These are phyloP conservation scores for Kluyveromyces sp. DNA, from an alignment of 1,139 yeast genomes.

Conservation along the genomic window DNA sequence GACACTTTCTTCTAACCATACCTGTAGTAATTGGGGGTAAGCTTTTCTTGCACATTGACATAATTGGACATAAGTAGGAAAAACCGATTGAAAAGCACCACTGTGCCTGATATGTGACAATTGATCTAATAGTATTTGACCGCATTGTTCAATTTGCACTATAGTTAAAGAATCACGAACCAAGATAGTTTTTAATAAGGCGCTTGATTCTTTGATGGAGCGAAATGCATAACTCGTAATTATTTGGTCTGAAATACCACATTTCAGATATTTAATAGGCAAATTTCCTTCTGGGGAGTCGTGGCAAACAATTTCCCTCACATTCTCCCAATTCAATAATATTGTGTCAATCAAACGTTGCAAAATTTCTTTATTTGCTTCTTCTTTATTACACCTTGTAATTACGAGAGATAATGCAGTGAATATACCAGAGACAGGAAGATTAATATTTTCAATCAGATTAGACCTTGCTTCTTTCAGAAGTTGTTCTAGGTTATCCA, in stretches of 20 bases:
- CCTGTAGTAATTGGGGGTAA: constrained; percentile 35
- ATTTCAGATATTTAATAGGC: constrained; percentile 36
- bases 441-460: constrained; percentile 37
- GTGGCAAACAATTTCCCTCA: constrained; percentile 50
- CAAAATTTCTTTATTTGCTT: constrained; percentile 10
- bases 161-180: constrained; percentile 21
- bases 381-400: constrained; percentile 25
- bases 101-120: constrained; percentile 71
- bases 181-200: constrained; percentile 40
- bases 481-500: constrained; percentile 31
- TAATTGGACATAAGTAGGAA: constrained; percentile 65
- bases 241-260: constrained; percentile 49
- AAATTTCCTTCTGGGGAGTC: constrained; percentile 62
- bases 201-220: constrained; percentile 69
- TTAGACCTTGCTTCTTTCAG: constrained; percentile 27
- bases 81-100: constrained; percentile 85
- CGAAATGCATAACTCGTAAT: constrained; percentile 76
- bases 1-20: constrained; percentile 53
- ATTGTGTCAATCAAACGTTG: constrained; percentile 22
- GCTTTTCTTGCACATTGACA: constrained; percentile 43
- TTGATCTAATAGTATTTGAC: constrained; percentile 55
- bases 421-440: constrained; percentile 61
- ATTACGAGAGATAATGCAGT: constrained; percentile 48
- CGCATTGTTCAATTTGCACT: constrained; percentile 33
- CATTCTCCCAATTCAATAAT: constrained; percentile 44